These are phyloP conservation scores for Posidonia oceanica DNA, from an alignment of 116 monocot species.

Conservation along the genomic window DNA sequence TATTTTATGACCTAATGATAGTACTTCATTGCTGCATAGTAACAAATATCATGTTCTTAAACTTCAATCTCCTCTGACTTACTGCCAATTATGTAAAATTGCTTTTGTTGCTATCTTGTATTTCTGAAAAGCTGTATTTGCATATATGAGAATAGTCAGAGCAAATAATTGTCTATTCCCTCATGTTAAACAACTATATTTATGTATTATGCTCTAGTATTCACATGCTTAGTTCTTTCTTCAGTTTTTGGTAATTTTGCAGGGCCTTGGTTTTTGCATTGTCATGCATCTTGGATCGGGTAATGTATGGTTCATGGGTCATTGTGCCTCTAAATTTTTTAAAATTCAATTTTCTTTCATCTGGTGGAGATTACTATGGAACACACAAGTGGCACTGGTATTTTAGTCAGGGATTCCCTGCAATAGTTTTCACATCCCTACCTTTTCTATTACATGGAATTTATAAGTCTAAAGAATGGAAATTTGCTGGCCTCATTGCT, in stretches of 20 bases:
- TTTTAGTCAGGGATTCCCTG: slow-evolving; percentile 81
- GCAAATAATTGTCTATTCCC: background rate
- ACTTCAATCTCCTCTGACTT: too few relatives aligned
- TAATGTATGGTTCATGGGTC: slow-evolving; percentile 75
- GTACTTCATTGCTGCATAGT: too few relatives aligned
- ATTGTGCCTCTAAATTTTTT: slow-evolving; percentile 92
- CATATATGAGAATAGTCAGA: too few relatives aligned
- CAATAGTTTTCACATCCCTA: slow-evolving; percentile 77
- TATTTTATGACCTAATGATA: too few relatives aligned
- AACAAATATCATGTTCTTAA: too few relatives aligned
- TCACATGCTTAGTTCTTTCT: background rate
- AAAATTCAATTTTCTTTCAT: slow-evolving; percentile 91
- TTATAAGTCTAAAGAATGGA: slow-evolving; percentile 67
- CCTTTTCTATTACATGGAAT: slow-evolving; percentile 69
- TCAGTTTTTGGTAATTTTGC: slow-evolving; percentile 5
- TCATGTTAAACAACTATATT: background rate
- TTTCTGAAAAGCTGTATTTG: too few relatives aligned
- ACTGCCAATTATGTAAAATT: too few relatives aligned
- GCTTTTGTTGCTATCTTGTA: too few relatives aligned
- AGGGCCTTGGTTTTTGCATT: slow-evolving; percentile 45
- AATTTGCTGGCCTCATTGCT: slow-evolving; percentile 63
- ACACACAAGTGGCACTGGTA: slow-evolving; percentile 97
- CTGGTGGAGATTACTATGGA: slow-evolving; percentile 91
- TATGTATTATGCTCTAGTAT: background rate
- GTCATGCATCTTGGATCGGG: slow-evolving; percentile 48